A percentile compares a stretch with the other conserved stretches of the same genome.
Evolutionary conservation across 345 rosid genomes (phyloP).

Genomic region (Sisymbrium irio): DNA sequence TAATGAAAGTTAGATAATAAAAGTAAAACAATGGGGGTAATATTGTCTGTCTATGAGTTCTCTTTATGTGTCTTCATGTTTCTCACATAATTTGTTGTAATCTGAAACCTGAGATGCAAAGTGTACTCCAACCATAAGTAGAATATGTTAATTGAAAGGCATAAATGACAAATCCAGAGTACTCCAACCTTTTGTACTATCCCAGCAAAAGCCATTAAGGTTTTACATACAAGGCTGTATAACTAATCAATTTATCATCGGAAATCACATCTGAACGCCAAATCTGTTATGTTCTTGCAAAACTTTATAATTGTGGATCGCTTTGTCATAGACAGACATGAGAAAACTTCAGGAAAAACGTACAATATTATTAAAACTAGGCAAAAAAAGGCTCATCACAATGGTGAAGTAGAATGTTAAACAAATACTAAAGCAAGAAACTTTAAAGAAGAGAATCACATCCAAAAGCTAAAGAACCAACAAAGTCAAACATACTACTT

Average conservation of each 20-base stretch:
- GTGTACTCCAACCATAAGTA: constrained; percentile 40
- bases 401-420: constrained; percentile 6
- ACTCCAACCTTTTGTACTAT: neutral
- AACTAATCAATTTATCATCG: neutral
- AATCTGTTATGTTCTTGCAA: neutral
- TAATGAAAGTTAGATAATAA: neutral
- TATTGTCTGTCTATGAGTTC: neutral
- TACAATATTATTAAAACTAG: neutral
- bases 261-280: neutral
- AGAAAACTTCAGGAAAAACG: neutral
- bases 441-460: constrained; percentile 10
- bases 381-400: neutral
- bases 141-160: constrained; percentile 43
- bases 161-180: constrained; percentile 45
- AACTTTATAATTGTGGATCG: neutral
- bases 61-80: neutral
- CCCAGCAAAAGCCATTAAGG: neutral
- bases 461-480: constrained; percentile 1
- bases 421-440: constrained; percentile 19
- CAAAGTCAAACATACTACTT: constrained; percentile 1
- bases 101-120: constrained; percentile 41
- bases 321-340: neutral
- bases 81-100: constrained; percentile 14
- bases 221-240: neutral
- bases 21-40: neutral